These are phyloP conservation scores for Phlyctochytrium bullatum DNA, from an alignment of 192 early-diverging fungal species.

Conservation along the genomic window DNA sequence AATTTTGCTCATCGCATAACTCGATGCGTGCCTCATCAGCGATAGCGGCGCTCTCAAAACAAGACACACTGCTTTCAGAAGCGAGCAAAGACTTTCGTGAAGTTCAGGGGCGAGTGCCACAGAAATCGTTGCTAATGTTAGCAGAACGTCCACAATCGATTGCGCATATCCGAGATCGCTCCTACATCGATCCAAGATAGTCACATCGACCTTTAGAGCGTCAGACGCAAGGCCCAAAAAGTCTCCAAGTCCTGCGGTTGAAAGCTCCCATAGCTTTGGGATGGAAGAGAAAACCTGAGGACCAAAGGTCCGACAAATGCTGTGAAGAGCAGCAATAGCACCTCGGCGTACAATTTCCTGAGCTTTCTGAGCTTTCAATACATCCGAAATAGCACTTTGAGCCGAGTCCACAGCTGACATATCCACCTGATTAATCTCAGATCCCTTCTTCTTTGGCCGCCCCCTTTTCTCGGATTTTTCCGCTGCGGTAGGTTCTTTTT, in stretches of 20 bases:
- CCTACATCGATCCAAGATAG: conserved; percentile 27
- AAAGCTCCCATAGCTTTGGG: conserved; percentile 70
- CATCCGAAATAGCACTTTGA: conserved; percentile 18
- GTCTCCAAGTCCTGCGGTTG: conserved; percentile 41
- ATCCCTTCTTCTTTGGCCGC: conserved; percentile 6
- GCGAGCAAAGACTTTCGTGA: conserved; percentile 49
- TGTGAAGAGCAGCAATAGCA: conserved; percentile 44
- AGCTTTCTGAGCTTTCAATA: conserved; percentile 7
- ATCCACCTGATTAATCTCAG: conserved; percentile 8
- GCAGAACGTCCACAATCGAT: conserved; percentile 73
- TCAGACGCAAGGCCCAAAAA: conserved; percentile 17
- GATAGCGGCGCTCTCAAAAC: conserved; percentile 67
- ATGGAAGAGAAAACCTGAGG: conserved; percentile 60
- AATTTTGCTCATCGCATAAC: conserved; percentile 74
- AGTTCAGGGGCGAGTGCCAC: conserved; percentile 52
- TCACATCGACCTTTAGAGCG: conserved; percentile 3
- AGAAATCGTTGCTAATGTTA: conserved; percentile 65
- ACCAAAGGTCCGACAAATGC: conserved; percentile 68
- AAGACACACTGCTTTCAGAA: conserved; percentile 66
- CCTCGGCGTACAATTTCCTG: conserved; percentile 38
- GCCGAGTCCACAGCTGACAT: conserved; percentile 9
- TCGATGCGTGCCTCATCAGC: conserved; percentile 74
- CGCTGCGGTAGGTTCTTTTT: conserved; percentile 14
- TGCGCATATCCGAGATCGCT: conserved; percentile 48
- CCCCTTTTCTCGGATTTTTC: conserved; percentile 12